A percentile compares a stretch with the other conserved stretches of the same genome.
phyloP scores from a whole-genome alignment of 2,329 filamentous ascomycete genomes.

The Neofusicoccum laricinum region DNA sequence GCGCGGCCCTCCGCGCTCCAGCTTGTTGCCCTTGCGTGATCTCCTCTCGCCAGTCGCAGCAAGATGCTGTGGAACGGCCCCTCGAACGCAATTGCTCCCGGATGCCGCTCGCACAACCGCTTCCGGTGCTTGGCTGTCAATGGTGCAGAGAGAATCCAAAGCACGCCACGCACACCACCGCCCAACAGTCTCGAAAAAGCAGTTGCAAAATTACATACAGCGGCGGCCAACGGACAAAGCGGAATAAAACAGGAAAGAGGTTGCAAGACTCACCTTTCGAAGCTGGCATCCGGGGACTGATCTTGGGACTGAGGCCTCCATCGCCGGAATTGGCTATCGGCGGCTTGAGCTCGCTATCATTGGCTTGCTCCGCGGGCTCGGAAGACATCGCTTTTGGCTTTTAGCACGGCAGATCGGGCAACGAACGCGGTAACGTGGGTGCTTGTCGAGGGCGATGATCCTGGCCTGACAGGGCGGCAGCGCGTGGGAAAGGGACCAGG shows the following conservation, averaged over 20 bases:
- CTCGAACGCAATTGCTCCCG: neutral
- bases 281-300: neutral
- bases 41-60: neutral
- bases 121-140: neutral
- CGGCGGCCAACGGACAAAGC: neutral
- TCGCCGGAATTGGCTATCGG: neutral
- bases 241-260: neutral
- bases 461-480: neutral
- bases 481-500: neutral
- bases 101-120: neutral
- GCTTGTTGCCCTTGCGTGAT: neutral
- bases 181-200: neutral
- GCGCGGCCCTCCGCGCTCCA: neutral
- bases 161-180: neutral
- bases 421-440: neutral
- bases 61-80: neutral
- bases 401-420: constrained; percentile 9
- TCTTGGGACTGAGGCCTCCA: neutral
- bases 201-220: neutral
- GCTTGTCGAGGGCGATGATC: neutral
- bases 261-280: constrained; percentile 2
- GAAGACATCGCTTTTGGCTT: constrained; percentile 5
- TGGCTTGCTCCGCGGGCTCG: constrained; percentile 3
- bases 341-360: constrained; percentile 3
- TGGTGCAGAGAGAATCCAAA: neutral